A percentile compares a stretch with the other conserved stretches of the same genome.
Evolutionary conservation across 2,329 filamentous ascomycete species (phyloP).

Genomic region (Dactylellina drechsleri): DNA sequence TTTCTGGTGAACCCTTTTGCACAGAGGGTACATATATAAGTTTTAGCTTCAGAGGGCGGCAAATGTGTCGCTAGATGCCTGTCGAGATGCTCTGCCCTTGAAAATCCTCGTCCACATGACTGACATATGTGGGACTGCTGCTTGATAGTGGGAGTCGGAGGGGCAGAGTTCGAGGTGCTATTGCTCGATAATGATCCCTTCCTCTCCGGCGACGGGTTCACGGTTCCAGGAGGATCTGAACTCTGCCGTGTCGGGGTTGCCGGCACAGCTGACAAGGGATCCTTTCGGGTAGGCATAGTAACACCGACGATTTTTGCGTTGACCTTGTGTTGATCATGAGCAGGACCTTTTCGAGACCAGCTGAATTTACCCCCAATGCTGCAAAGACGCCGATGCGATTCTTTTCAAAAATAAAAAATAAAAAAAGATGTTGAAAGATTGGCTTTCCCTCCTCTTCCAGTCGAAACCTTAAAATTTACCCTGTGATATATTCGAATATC

Average conservation of each 20-base stretch:
- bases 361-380: too few species aligned
- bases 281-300: slow-evolving; percentile 55
- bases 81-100: slow-evolving; percentile 58
- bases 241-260: slow-evolving; percentile 52
- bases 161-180: slow-evolving; percentile 46
- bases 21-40: slow-evolving; percentile 58
- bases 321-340: slow-evolving; percentile 53
- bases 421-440: neutral
- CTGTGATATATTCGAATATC: slow-evolving; percentile 22
- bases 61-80: slow-evolving; percentile 58
- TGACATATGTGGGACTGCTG: slow-evolving; percentile 57
- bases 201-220: slow-evolving; percentile 52
- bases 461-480: slow-evolving; percentile 15
- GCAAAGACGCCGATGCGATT: neutral
- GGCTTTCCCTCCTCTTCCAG: slow-evolving; percentile 14
- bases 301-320: slow-evolving; percentile 45
- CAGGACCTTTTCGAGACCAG: slow-evolving; percentile 41
- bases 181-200: slow-evolving; percentile 49
- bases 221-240: slow-evolving; percentile 52
- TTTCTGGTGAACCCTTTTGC: slow-evolving; percentile 58
- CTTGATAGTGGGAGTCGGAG: slow-evolving; percentile 49
- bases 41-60: slow-evolving; percentile 57
- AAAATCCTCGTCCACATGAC: slow-evolving; percentile 57
- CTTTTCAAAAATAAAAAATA: neutral
- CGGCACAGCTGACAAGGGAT: slow-evolving; percentile 54